phyloP scores from a whole-genome alignment of 805 yeast species.

The Candida easanensis region DNA sequence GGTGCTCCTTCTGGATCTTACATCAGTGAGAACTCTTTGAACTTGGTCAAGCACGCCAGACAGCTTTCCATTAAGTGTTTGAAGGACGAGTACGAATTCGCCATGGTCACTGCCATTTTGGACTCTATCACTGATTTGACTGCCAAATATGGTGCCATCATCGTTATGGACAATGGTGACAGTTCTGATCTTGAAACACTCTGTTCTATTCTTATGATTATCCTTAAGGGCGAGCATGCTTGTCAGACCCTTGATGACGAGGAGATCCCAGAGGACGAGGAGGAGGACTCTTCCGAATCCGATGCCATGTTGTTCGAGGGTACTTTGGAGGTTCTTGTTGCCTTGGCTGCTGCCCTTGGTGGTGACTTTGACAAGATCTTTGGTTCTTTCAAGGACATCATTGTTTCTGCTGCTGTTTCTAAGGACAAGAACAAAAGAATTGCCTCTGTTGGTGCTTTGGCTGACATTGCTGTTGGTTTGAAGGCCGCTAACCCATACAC shows the following conservation, averaged over 20 bases:
- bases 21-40: constrained; percentile 54
- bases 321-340: constrained; percentile 80
- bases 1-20: constrained; percentile 62
- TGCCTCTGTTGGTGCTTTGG: constrained; percentile 82
- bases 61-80: constrained; percentile 58
- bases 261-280: constrained; percentile 51
- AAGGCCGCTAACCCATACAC: constrained; percentile 62
- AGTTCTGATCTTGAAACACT: constrained; percentile 60
- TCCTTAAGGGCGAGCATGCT: constrained; percentile 79
- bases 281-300: constrained; percentile 52
- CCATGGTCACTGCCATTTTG: constrained; percentile 76
- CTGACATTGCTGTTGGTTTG: constrained; percentile 82
- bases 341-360: constrained; percentile 73
- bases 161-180: constrained; percentile 59
- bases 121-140: constrained; percentile 70
- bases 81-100: constrained; percentile 78
- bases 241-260: constrained; percentile 78
- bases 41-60: constrained; percentile 66
- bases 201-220: constrained; percentile 65
- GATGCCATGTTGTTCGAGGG: constrained; percentile 76
- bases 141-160: constrained; percentile 66
- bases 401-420: constrained; percentile 54
- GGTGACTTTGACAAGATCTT: constrained; percentile 75
- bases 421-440: constrained; percentile 75
- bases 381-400: constrained; percentile 62